Conservation (phyloP, 2,329 filamentous ascomycete genomes). For the Ceratocystis colombiana region DNA sequence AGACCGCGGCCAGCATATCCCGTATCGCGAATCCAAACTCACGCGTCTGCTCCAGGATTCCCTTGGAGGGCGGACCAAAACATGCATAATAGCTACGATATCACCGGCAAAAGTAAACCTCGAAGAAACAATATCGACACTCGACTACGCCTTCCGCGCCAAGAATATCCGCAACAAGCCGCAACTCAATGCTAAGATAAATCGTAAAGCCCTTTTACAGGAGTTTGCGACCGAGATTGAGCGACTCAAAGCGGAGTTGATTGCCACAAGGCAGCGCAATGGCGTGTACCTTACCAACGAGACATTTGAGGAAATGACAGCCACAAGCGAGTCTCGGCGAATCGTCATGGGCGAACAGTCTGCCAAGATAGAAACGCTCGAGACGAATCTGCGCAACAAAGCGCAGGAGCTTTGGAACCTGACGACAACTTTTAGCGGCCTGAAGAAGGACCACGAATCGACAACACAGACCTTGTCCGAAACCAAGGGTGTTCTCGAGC, state of each 20-base stretch:
- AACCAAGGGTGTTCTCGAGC: constrained; percentile 70
- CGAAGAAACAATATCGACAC: constrained; percentile 94
- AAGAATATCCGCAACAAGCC: constrained; percentile 99
- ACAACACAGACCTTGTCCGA: constrained; percentile 63
- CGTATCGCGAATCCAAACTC: constrained; percentile 86
- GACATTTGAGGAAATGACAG: constrained; percentile 79
- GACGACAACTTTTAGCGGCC: constrained; percentile 72
- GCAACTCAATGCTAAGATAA: constrained; percentile 82
- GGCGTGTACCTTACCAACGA: constrained; percentile 90
- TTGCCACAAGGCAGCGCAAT: constrained; percentile 84
- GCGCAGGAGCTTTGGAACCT: constrained; percentile 82
- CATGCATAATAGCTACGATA: constrained; percentile 94
- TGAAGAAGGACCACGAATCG: constrained; percentile 83
- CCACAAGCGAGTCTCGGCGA: constrained; percentile 80
- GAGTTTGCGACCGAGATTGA: constrained; percentile 92
- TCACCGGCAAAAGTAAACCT: constrained; percentile 91
- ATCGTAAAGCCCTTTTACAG: constrained; percentile 81
- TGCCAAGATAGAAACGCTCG: constrained; percentile 85
- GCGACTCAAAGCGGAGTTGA: constrained; percentile 85
- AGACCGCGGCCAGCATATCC: constrained; percentile 81
- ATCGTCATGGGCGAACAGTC: constrained; percentile 88
- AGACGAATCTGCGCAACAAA: constrained; percentile 82
- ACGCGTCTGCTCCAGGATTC: constrained; percentile 94
- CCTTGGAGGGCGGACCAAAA: constrained; percentile 88
- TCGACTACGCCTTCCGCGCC: constrained; percentile 94